phyloP scores from a whole-genome alignment of 805 yeast genomes.

The Tetrapisispora fleetii region DNA sequence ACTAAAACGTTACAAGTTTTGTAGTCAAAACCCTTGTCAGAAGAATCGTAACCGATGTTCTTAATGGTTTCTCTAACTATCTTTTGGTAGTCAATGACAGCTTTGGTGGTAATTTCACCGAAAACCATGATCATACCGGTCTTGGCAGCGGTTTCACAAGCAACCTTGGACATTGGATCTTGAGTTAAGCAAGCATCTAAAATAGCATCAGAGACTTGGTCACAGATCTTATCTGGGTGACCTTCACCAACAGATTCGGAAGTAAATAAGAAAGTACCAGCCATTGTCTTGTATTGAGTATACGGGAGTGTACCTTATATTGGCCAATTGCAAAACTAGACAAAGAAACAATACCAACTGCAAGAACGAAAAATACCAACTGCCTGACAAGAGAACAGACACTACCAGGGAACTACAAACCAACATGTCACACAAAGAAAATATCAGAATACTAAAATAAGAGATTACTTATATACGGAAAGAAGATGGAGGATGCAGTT shows the following conservation, averaged over 20 bases:
- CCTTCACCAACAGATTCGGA: slow-evolving; percentile 93
- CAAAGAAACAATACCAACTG: neutral
- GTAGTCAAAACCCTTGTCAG: slow-evolving; percentile 96
- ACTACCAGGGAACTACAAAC: no score
- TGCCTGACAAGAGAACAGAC: neutral
- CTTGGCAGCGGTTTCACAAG: slow-evolving; percentile 98
- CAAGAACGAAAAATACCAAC: neutral
- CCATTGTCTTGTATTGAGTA: slow-evolving; percentile 8
- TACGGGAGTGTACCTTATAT: neutral
- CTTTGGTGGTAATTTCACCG: slow-evolving; percentile 98
- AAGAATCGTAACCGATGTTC: slow-evolving; percentile 94
- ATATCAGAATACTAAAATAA: no score
- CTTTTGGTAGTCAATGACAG: slow-evolving; percentile 91
- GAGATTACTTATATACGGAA: neutral
- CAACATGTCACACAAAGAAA: no score
- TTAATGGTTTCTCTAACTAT: slow-evolving; percentile 96
- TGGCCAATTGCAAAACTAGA: neutral
- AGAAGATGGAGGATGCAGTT: neutral
- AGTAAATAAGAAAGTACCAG: slow-evolving; percentile 51
- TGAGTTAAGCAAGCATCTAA: slow-evolving; percentile 92
- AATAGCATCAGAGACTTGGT: slow-evolving; percentile 97
- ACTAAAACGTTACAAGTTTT: slow-evolving; percentile 98
- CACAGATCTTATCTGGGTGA: slow-evolving; percentile 94
- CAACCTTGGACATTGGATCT: slow-evolving; percentile 97
- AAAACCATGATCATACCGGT: slow-evolving; percentile 99